Evolutionary conservation across 345 rosid species (phyloP), one percentile per base, ranked within the genome.

Genomic region (Eucalyptus caleyi): DNA sequence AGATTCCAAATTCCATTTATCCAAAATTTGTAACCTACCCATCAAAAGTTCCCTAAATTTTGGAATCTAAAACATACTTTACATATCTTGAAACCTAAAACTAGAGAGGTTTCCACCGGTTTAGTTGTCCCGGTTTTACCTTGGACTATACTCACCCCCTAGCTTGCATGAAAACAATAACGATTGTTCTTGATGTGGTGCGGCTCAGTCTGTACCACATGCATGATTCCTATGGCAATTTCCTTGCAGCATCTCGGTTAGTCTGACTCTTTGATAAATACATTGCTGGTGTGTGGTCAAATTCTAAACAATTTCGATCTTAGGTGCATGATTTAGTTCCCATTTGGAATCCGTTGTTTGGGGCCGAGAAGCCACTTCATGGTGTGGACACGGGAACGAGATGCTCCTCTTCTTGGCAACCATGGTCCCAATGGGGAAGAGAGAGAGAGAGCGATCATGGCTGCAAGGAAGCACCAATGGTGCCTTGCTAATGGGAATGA

Each of bases 41-140:
- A 0, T 53, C 10, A 53, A 53, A 53, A 53, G 5, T 19, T 19
- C 2, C 10, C 1, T 53, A 53, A 19, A 53, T 19, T 53, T 53
- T 53, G 2, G 24, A 53, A 53, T 0, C 5, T 8, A 53, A 53
- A 19, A 19, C 0, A 0, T 2, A 53, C 10, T 0, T 0, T 53
- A 8, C 24, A 19, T 53, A 19, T 53, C 24, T 53, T 7, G 24
- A 53, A 53, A 53, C 9, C 1, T 53, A 19, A 8, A 53, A 7
- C 5, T 53, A 53, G 59, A 53, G 24, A 53, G 59, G 24, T 3
- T 53, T 53, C 24, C 59, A 7, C 9, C 0, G 1, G 4, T 51
- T 51, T 0, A 53, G 0, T 3, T 53, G 5, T 53, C 24, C 56
- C 0, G 24, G 11, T 53, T 53, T 53, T 53, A 53, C 10, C 26